Conservation (phyloP, 1,284 basidiomycete species). For the Austroboletus niveus region DNA sequence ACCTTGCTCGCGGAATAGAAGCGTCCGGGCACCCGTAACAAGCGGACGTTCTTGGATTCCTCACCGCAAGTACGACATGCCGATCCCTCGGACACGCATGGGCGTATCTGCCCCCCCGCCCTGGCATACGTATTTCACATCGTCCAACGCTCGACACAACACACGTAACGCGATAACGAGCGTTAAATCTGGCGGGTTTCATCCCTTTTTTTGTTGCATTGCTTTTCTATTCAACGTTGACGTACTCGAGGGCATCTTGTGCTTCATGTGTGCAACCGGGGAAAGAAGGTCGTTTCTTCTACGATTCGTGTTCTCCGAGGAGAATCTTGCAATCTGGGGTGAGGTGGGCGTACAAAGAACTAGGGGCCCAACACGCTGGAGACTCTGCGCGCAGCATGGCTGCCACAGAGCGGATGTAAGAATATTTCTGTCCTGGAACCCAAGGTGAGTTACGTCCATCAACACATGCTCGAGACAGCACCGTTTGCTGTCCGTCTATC, state of each 20-base stretch:
- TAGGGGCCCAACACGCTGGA: neutral
- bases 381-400: neutral
- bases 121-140: conserved; percentile 3
- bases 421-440: neutral
- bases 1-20: conserved; percentile 9
- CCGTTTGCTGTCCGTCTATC: neutral
- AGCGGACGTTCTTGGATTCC: conserved; percentile 37
- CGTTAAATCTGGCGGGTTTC: no score
- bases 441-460: conserved; percentile 57
- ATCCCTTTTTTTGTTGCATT: no score
- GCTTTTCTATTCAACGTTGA: no score
- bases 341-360: neutral
- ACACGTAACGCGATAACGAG: conserved; percentile 1
- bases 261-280: conserved; percentile 15
- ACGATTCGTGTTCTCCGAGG: conserved; percentile 56
- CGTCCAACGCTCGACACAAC: conserved; percentile 25
- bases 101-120: no score
- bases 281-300: conserved; percentile 58
- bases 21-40: neutral
- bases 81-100: neutral
- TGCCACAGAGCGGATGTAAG: no score
- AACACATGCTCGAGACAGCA: neutral
- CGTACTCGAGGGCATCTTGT: neutral
- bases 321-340: conserved; percentile 35
- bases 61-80: neutral